These are phyloP conservation scores for Flaveria ramosissima DNA, from an alignment of 129 eudicot species.

Conservation along the genomic window DNA sequence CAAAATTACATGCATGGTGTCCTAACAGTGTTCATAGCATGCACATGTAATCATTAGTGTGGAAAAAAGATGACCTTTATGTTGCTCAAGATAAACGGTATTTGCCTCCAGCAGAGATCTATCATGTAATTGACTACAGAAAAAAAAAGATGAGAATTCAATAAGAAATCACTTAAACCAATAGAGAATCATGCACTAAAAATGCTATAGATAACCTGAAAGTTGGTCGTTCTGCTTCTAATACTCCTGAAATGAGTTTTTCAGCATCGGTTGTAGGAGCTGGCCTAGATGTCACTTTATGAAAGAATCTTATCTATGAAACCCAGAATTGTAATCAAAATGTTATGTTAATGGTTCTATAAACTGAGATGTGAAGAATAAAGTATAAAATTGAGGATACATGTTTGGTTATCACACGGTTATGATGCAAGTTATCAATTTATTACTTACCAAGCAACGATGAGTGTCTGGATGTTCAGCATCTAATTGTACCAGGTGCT, in stretches of 20 bases:
- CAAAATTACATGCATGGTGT: slow-evolving; percentile 22
- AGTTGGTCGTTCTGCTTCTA: slow-evolving; percentile 85
- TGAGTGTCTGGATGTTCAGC: slow-evolving; percentile 39
- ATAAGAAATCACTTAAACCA: neutral
- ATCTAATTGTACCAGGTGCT: slow-evolving; percentile 42
- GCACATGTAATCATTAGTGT: slow-evolving; percentile 4
- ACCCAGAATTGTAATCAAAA: slow-evolving; percentile 2
- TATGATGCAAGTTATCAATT: slow-evolving; percentile 3
- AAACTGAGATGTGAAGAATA: slow-evolving; percentile 3
- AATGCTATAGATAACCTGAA: slow-evolving; percentile 54
- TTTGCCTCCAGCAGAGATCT: slow-evolving; percentile 82
- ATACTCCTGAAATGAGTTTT: slow-evolving; percentile 70
- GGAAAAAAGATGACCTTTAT: slow-evolving; percentile 57
- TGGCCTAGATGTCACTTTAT: slow-evolving; percentile 71
- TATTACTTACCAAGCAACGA: slow-evolving; percentile 43
- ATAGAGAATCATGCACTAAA: neutral
- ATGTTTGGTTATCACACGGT: neutral
- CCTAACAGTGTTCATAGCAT: neutral
- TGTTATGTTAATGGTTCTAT: neutral
- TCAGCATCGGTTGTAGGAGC: slow-evolving; percentile 79
- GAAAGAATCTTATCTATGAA: slow-evolving; percentile 78
- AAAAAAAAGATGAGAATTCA: neutral
- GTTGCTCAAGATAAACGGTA: slow-evolving; percentile 60
- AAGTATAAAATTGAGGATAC: neutral
- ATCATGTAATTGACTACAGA: slow-evolving; percentile 71